Evolutionary conservation across 1,139 yeast genomes (phyloP), one percentile per base, ranked within the genome.

Genomic region (Pichia sp.): DNA sequence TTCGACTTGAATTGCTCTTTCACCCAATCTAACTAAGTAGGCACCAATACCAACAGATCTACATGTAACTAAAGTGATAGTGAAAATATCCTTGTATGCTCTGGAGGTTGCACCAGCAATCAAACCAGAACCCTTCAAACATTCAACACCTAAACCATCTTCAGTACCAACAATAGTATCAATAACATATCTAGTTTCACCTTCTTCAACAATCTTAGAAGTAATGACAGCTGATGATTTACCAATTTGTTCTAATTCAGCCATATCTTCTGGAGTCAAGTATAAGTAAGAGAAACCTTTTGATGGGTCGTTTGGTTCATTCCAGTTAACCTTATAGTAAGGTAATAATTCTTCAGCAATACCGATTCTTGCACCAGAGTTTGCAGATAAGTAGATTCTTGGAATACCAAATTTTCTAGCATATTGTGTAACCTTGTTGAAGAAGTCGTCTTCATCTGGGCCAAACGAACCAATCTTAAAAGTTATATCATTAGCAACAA

Each of bases 1-100:
- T 67, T 92, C 97, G 60, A 92, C 85, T 74, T 92, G 98, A 63
- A 92, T 90, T 43, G 97, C 95, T 76, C 98, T 86, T 76, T 92
- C 97, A 64, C 98, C 98, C 57, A 92, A 79, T 71, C 98, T 85
- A 41, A 92, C 98, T 66, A 92, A 77, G 67, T 92, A 92, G 43
- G 98, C 98, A 76, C 98, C 98, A 68, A 92, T 92, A 82, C 98
- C 98, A 62, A 92, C 98, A 43, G 97, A 89, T 76, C 98, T 83
- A 73, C 97, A 90, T 23, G 98, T 92, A 47, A 92, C 98, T 67
- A 92, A 76, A 24, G 98, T 92, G 53, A 90, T 82, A 30, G 98
- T 92, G 74, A 92, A 92, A 56, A 92, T 92, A 65, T 92, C 98
- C 68, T 87, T 87, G 78, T 92, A 92, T 36, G 98, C 98, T 67